Percentiles rank a stretch among this genome's conserved stretches.
These are phyloP conservation scores for Neonectria faginata DNA, from an alignment of 2,329 filamentous ascomycete species.

Conservation along the genomic window DNA sequence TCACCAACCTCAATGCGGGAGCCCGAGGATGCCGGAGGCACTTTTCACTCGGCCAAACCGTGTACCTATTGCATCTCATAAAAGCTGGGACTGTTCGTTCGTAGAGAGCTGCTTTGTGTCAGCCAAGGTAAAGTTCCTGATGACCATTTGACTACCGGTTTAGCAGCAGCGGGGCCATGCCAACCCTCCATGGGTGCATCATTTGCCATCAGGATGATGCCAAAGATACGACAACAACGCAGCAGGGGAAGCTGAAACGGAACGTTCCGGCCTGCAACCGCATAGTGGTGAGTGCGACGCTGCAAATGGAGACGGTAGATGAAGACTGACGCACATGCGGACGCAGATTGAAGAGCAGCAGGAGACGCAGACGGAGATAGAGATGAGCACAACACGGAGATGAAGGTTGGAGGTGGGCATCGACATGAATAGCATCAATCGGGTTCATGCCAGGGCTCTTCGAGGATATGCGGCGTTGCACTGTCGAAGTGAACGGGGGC, in stretches of 20 bases:
- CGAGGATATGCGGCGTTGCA: conserved; percentile 13
- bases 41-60: neutral
- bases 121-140: neutral
- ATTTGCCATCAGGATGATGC: neutral
- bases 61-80: neutral
- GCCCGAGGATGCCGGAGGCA: conserved; percentile 8
- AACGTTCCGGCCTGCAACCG: conserved; percentile 9
- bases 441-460: conserved; percentile 16
- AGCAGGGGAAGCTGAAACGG: neutral
- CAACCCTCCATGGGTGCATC: neutral
- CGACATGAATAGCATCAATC: conserved; percentile 22
- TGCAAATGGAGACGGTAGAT: conserved; percentile 6
- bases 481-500: conserved; percentile 10
- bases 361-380: conserved; percentile 9
- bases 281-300: conserved; percentile 15
- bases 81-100: no score
- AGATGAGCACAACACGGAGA: conserved; percentile 3
- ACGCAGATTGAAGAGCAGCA: neutral
- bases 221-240: conserved; percentile 5
- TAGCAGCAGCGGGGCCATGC: neutral
- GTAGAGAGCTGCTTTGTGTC: neutral
- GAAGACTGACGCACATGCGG: neutral
- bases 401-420: neutral
- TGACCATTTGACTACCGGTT: neutral
- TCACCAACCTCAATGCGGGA: neutral